A percentile compares a stretch with the other conserved stretches of the same genome.
These are phyloP conservation scores for Triangularia setosa DNA, from an alignment of 2,329 filamentous ascomycete genomes.

Conservation along the genomic window DNA sequence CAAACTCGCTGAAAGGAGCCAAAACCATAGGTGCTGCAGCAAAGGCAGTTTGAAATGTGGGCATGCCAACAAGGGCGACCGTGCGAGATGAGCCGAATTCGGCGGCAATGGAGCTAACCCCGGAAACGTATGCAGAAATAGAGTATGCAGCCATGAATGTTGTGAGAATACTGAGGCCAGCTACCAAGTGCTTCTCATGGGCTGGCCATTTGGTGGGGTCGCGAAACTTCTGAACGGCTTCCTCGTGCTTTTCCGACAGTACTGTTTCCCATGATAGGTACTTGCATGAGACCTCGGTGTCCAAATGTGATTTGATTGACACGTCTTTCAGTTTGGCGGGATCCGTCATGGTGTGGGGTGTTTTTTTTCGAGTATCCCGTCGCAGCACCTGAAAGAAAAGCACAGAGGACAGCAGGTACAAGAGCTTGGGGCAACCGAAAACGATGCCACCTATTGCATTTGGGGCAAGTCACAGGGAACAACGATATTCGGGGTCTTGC, in stretches of 20 bases:
- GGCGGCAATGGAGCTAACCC: neutral
- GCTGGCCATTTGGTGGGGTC: neutral
- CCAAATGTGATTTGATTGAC: neutral
- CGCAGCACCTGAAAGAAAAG: too few relatives aligned
- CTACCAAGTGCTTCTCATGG: neutral
- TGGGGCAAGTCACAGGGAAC: neutral
- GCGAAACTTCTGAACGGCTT: neutral
- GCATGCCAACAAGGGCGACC: constrained; percentile 66
- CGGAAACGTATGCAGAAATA: neutral
- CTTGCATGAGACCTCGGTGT: neutral
- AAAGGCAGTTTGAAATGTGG: constrained; percentile 77
- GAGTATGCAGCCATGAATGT: neutral
- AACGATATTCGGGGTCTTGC: neutral
- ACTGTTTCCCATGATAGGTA: neutral
- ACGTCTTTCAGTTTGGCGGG: neutral
- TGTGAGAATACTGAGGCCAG: neutral
- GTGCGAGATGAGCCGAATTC: neutral
- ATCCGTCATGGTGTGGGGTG: neutral
- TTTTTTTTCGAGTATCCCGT: too few relatives aligned
- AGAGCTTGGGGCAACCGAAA: neutral
- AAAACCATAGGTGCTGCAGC: constrained; percentile 81
- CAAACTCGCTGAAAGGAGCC: constrained; percentile 83
- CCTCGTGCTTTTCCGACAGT: neutral
- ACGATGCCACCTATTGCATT: neutral
- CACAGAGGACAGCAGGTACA: too few relatives aligned